Conservation (phyloP, 208 protist species). For the Leptomonas seymouri region DNA sequence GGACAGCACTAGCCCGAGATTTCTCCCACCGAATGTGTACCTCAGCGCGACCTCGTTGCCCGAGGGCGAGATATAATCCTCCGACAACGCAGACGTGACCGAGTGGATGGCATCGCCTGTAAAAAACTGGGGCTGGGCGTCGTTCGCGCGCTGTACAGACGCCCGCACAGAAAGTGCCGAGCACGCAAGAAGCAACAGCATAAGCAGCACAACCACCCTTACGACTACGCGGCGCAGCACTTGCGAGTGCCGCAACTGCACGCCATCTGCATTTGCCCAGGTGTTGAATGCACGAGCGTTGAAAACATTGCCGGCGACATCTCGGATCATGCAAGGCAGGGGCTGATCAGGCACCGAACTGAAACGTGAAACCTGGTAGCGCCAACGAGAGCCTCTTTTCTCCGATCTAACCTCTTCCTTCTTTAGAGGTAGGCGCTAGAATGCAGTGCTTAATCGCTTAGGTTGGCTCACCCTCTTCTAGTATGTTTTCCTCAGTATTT, state of each 20-base stretch:
- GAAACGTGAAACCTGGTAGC: too few species aligned
- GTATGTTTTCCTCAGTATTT: too few species aligned
- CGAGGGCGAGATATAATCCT: not conserved
- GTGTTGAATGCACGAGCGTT: not conserved
- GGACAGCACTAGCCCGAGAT: conserved; percentile 52
- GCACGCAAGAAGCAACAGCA: not conserved
- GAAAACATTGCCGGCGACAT: not conserved
- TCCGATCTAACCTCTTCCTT: not conserved
- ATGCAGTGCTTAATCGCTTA: too few species aligned
- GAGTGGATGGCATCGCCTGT: not conserved
- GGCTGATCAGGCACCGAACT: not conserved
- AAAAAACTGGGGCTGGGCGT: not conserved
- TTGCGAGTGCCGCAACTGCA: not conserved
- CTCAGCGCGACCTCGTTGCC: conserved; percentile 35
- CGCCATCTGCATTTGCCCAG: not conserved
- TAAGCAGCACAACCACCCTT: not conserved
- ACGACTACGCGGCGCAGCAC: not conserved
- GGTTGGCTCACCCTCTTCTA: too few species aligned
- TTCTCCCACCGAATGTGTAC: conserved; percentile 38
- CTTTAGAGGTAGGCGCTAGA: too few species aligned
- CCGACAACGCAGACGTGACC: not conserved
- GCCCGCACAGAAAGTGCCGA: not conserved
- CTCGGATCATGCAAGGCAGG: conserved; percentile 9
- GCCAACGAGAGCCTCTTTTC: too few species aligned
- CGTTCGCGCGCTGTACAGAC: not conserved